Conservation (phyloP, 345 rosid species). For the Syzygium grande region DNA sequence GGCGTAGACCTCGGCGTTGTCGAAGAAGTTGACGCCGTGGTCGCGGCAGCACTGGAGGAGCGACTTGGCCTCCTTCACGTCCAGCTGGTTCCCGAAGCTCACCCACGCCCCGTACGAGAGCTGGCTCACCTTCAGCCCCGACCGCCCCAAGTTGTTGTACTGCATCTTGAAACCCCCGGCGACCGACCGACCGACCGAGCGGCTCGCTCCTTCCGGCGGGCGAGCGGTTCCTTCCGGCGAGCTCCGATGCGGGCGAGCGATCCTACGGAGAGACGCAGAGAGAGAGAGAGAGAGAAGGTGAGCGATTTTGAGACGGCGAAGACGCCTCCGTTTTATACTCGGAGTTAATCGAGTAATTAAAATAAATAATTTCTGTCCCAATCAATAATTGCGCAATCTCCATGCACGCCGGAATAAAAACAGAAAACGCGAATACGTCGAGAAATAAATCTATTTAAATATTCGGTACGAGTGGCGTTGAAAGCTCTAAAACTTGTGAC, state of each 20-base stretch:
- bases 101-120: constrained; percentile 95
- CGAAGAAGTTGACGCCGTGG: constrained; percentile 94
- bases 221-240: not conserved
- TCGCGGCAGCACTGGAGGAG: constrained; percentile 88
- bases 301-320: not conserved
- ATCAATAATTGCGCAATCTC: no score
- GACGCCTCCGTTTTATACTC: not conserved
- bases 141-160: constrained; percentile 81
- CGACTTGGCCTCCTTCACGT: constrained; percentile 93
- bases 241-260: not conserved
- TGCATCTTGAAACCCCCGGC: constrained; percentile 35
- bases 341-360: no score
- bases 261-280: not conserved
- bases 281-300: no score
- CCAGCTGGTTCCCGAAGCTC: constrained; percentile 93
- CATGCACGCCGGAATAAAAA: no score
- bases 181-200: not conserved
- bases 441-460: no score
- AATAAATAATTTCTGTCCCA: no score
- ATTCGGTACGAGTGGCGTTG: no score
- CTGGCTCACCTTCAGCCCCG: constrained; percentile 91
- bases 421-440: no score
- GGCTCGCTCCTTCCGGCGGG: no score
- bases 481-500: no score
- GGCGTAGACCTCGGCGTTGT: constrained; percentile 97